A percentile compares a stretch with the other conserved stretches of the same genome.
Evolutionary conservation across 352 stramenopile species (phyloP).

Genomic region (Phytophthora hibernalis): DNA sequence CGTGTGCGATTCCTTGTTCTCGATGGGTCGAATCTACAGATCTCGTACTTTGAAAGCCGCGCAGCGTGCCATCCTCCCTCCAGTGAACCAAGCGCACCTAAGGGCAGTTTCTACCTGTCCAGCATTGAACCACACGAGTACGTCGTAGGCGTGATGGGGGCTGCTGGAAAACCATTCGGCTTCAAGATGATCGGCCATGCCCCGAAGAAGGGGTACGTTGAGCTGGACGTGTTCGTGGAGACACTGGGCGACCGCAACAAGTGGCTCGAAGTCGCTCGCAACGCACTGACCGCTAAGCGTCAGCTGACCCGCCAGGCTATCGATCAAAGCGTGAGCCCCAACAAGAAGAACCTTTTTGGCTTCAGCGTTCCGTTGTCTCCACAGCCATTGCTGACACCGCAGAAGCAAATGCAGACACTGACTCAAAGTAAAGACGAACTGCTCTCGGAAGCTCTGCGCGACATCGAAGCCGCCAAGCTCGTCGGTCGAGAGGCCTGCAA

Average conservation of each 20-base stretch:
- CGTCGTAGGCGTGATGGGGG: slow-evolving; percentile 68
- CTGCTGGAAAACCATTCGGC: slow-evolving; percentile 77
- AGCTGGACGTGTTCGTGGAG: slow-evolving; percentile 86
- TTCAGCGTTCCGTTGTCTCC: slow-evolving; percentile 45
- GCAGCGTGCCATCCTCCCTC: slow-evolving; percentile 45
- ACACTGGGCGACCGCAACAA: slow-evolving; percentile 67
- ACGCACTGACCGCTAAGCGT: slow-evolving; percentile 65
- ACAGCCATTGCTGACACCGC: slow-evolving; percentile 41
- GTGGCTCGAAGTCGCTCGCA: slow-evolving; percentile 83
- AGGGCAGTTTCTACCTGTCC: slow-evolving; percentile 81
- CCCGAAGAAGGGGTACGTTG: slow-evolving; percentile 74
- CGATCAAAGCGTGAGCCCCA: slow-evolving; percentile 41
- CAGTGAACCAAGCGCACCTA: slow-evolving; percentile 34
- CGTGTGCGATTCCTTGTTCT: slow-evolving; percentile 81
- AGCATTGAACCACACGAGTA: slow-evolving; percentile 86
- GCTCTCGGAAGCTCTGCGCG: slow-evolving; percentile 73
- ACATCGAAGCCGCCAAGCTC: slow-evolving; percentile 76
- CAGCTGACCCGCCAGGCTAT: slow-evolving; percentile 49
- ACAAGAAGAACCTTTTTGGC: slow-evolving; percentile 64
- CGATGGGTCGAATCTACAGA: slow-evolving; percentile 69
- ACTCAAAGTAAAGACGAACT: slow-evolving; percentile 65
- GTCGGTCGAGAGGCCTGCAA: slow-evolving; percentile 72
- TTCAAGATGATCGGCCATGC: slow-evolving; percentile 89
- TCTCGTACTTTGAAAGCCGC: slow-evolving; percentile 84
- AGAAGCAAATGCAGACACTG: slow-evolving; percentile 78